Conservation (phyloP, 306 rosid species). For the Oxytropis ochrocephala region DNA sequence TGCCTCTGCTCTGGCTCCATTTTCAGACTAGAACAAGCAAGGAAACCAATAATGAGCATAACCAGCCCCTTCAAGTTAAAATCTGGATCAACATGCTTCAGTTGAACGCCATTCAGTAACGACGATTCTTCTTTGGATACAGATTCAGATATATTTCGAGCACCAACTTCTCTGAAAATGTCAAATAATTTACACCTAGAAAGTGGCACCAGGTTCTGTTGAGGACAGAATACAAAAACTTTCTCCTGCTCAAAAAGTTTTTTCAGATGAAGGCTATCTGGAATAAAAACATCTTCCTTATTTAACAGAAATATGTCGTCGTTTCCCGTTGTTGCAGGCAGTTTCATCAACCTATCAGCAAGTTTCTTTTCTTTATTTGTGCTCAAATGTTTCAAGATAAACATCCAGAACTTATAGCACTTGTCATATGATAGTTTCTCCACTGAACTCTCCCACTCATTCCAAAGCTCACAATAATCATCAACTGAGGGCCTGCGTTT, state of each 20-base stretch:
- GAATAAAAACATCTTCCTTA: constrained; percentile 48
- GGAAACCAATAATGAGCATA: constrained; percentile 59
- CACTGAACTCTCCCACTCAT: constrained; percentile 50
- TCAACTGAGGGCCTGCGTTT: constrained; percentile 36
- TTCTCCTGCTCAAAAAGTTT: constrained; percentile 41
- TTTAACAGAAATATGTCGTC: constrained; percentile 31
- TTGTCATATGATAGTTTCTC: constrained; percentile 28
- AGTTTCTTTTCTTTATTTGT: constrained; percentile 23
- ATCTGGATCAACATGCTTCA: constrained; percentile 20
- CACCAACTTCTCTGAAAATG: constrained; percentile 50
- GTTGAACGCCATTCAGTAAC: neutral
- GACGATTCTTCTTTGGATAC: constrained; percentile 34
- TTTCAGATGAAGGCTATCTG: constrained; percentile 62
- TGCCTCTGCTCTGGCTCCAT: constrained; percentile 50
- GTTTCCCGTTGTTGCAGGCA: constrained; percentile 39
- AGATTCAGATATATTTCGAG: constrained; percentile 48
- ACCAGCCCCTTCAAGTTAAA: constrained; percentile 39
- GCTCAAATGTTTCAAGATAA: constrained; percentile 33
- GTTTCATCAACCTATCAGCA: constrained; percentile 33
- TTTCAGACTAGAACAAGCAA: constrained; percentile 42
- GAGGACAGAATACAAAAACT: constrained; percentile 69
- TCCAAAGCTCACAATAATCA: constrained; percentile 60
- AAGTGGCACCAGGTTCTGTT: constrained; percentile 21
- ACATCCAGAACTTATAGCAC: constrained; percentile 62
- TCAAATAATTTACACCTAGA: constrained; percentile 31